Conservation (phyloP, 2,329 filamentous ascomycete species). For the Alternaria hordeiaustralica region DNA sequence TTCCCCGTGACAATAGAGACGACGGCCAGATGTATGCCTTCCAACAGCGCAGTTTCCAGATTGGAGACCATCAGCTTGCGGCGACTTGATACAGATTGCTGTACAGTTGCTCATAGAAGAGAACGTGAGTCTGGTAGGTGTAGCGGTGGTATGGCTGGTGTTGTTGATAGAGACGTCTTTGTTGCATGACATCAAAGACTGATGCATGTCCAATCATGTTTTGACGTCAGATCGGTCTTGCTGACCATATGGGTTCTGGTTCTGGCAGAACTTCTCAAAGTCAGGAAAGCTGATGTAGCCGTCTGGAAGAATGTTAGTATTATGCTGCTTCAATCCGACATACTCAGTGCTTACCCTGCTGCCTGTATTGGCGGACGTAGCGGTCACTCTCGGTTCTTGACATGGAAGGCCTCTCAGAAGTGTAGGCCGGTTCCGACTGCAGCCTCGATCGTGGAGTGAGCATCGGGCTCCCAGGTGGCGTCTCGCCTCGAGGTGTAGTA, state of each 20-base stretch:
- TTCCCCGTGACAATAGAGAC: background rate
- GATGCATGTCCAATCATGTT: conserved; percentile 33
- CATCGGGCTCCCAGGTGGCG: conserved; percentile 39
- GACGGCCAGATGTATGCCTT: background rate
- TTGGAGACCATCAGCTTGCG: background rate
- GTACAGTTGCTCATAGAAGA: background rate
- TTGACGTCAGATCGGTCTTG: conserved; percentile 38
- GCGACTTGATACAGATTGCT: background rate
- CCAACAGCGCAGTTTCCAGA: background rate
- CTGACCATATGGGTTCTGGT: conserved; percentile 40
- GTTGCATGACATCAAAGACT: conserved; percentile 5
- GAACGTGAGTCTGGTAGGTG: conserved; percentile 9
- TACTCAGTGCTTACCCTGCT: conserved; percentile 43
- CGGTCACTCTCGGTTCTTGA: conserved; percentile 48
- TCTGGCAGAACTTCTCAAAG: conserved; percentile 68
- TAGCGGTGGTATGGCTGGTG: conserved; percentile 11
- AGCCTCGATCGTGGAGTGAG: conserved; percentile 37
- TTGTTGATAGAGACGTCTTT: conserved; percentile 6
- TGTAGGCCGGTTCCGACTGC: conserved; percentile 35
- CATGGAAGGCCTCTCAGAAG: conserved; percentile 40
- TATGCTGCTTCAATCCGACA: background rate
- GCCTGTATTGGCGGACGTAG: conserved; percentile 45
- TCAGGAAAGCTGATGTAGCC: conserved; percentile 77
- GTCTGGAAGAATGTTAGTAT: conserved; percentile 41
- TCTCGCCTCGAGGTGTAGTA: conserved; percentile 47